These are phyloP conservation scores for Capronia americana DNA, from an alignment of 2,329 filamentous ascomycete species.

Conservation along the genomic window DNA sequence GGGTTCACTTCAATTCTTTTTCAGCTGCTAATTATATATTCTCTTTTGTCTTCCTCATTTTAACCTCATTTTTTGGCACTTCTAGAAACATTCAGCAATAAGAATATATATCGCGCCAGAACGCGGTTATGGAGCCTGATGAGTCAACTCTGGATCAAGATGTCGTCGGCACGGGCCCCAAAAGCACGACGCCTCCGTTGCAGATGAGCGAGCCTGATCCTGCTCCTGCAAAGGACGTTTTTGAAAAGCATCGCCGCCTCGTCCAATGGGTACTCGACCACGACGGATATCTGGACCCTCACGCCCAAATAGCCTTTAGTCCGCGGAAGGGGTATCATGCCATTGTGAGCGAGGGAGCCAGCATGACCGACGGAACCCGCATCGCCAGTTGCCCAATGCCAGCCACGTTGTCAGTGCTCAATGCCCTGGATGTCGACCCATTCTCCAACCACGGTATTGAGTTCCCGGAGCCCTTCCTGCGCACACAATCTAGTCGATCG, in stretches of 20 bases:
- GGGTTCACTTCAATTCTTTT: neutral
- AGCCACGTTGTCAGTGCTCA: constrained; percentile 38
- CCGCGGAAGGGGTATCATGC: constrained; percentile 38
- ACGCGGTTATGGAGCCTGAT: constrained; percentile 28
- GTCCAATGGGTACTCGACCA: constrained; percentile 37
- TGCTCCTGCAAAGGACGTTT: constrained; percentile 17
- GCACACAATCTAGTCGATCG: constrained; percentile 10
- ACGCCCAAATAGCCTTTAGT: constrained; percentile 36
- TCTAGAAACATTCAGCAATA: neutral
- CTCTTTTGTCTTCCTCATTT: neutral
- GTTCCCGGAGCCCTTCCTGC: constrained; percentile 38
- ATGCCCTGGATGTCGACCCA: constrained; percentile 38
- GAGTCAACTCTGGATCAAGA: constrained; percentile 18
- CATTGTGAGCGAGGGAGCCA: constrained; percentile 32
- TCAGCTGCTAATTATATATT: neutral
- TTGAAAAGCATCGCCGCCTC: constrained; percentile 34
- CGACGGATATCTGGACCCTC: constrained; percentile 35
- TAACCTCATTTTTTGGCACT: neutral
- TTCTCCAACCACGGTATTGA: constrained; percentile 38
- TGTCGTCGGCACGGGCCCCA: constrained; percentile 3
- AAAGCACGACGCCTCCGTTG: constrained; percentile 27
- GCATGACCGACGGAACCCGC: constrained; percentile 29
- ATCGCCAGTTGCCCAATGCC: constrained; percentile 39
- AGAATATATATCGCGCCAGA: neutral
- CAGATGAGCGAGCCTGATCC: constrained; percentile 18